Evolutionary conservation across 2,329 filamentous ascomycete species (phyloP).

Genomic region (Arthrocladium fulminans): DNA sequence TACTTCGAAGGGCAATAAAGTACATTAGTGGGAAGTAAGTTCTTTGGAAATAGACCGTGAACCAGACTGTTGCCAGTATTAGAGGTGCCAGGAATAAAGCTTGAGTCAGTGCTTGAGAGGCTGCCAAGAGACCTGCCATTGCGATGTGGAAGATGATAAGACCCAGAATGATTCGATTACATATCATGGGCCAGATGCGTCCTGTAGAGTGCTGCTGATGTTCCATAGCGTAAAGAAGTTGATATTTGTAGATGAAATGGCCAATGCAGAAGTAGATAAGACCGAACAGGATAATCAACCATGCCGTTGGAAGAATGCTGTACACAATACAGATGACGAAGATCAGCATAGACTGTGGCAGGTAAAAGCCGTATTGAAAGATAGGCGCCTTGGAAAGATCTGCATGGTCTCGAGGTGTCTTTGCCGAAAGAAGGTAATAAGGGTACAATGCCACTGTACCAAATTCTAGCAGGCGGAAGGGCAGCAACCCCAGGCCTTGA

Average conservation of each 20-base stretch:
- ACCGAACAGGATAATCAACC: slow-evolving; percentile 68
- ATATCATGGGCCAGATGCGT: slow-evolving; percentile 92
- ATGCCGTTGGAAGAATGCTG: slow-evolving; percentile 72
- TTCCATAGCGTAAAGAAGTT: slow-evolving; percentile 96
- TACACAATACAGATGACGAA: slow-evolving; percentile 96
- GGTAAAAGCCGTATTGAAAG: slow-evolving; percentile 93
- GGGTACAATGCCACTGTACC: slow-evolving; percentile 79
- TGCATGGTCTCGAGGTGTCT: slow-evolving; percentile 81
- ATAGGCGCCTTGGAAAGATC: slow-evolving; percentile 71
- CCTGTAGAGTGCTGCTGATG: slow-evolving; percentile 91
- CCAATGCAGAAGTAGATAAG: slow-evolving; percentile 72
- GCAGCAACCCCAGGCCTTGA: slow-evolving; percentile 86
- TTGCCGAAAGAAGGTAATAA: slow-evolving; percentile 65
- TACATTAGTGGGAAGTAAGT: slow-evolving; percentile 82
- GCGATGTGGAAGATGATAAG: slow-evolving; percentile 82
- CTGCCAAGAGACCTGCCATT: slow-evolving; percentile 75
- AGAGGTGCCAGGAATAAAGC: slow-evolving; percentile 68
- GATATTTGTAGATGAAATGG: slow-evolving; percentile 91
- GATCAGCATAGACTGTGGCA: slow-evolving; percentile 83
- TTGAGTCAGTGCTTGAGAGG: slow-evolving; percentile 62
- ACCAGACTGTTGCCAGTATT: slow-evolving; percentile 75
- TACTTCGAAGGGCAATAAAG: slow-evolving; percentile 84
- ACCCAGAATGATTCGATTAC: slow-evolving; percentile 79
- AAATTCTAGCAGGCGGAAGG: slow-evolving; percentile 82
- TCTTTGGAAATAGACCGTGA: slow-evolving; percentile 68